Evolutionary conservation across 2,329 filamentous ascomycete genomes (phyloP).

Genomic region (Fusarium sp.): DNA sequence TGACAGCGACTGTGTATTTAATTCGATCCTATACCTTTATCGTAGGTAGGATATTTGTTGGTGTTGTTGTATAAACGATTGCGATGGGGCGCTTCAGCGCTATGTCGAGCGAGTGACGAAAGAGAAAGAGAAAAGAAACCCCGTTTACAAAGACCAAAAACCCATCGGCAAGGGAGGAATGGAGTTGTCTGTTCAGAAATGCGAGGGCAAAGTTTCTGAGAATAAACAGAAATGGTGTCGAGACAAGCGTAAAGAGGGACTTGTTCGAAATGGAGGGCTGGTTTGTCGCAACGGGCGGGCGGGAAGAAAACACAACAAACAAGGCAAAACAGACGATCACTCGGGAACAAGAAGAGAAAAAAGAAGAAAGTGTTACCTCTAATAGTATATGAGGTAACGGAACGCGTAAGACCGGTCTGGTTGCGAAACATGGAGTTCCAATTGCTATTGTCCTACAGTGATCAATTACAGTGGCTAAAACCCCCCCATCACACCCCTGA

Average conservation of each 20-base stretch:
- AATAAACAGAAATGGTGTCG: constrained; percentile 9
- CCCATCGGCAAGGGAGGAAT: constrained; percentile 10
- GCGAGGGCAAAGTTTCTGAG: constrained; percentile 7
- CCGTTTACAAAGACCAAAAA: constrained; percentile 4
- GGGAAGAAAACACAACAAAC: background rate
- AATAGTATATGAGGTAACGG: constrained; percentile 30
- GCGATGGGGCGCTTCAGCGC: constrained; percentile 10
- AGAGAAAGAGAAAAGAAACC: background rate
- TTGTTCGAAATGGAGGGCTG: constrained; percentile 8
- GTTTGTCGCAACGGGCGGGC: background rate
- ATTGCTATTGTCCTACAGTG: constrained; percentile 6
- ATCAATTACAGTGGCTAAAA: background rate
- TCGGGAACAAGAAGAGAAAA: background rate
- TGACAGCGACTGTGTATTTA: background rate
- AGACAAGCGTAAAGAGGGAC: constrained; percentile 34
- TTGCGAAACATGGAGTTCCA: constrained; percentile 6
- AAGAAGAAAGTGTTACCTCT: constrained; percentile 8
- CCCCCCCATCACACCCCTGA: constrained; percentile 11
- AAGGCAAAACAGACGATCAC: constrained; percentile 10
- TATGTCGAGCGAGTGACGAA: constrained; percentile 22
- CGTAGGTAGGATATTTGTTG: background rate
- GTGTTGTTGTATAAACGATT: constrained; percentile 7
- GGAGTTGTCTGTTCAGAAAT: constrained; percentile 1
- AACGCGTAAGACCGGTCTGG: constrained; percentile 28
- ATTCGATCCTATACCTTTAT: background rate